phyloP scores from a whole-genome alignment of 306 rosid species.

The Astragalus glycyphyllos region DNA sequence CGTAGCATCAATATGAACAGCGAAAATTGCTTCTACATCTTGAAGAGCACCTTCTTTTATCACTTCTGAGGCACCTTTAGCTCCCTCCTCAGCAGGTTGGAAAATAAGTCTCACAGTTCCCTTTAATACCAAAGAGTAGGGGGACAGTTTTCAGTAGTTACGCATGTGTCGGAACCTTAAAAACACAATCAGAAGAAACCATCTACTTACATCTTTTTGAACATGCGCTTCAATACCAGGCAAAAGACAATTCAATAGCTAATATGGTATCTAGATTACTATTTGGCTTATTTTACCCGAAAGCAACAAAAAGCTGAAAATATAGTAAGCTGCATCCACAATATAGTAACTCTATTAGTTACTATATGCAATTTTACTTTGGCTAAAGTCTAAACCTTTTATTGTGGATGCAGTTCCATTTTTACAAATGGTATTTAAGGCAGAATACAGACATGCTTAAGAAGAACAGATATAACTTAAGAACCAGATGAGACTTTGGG shows the following conservation, averaged over 20 bases:
- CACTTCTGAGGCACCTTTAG: slow-evolving; percentile 61
- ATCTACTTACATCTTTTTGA: slow-evolving; percentile 2
- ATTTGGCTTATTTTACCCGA: neutral
- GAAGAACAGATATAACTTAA: too few species aligned
- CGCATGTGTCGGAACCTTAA: neutral
- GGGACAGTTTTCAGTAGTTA: neutral
- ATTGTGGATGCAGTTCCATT: neutral
- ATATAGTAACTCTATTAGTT: neutral
- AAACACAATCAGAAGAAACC: slow-evolving; percentile 17
- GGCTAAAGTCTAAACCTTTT: neutral
- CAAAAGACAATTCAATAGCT: neutral
- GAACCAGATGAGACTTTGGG: too few species aligned
- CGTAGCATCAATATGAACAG: slow-evolving; percentile 49
- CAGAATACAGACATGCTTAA: too few species aligned
- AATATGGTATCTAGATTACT: neutral
- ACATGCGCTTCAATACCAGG: neutral
- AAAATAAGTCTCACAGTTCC: slow-evolving; percentile 76
- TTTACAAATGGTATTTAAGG: neutral
- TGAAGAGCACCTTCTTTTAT: slow-evolving; percentile 67
- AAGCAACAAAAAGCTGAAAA: neutral
- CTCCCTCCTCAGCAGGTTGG: slow-evolving; percentile 88
- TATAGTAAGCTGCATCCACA: neutral
- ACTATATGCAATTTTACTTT: neutral
- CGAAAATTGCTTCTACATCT: slow-evolving; percentile 69
- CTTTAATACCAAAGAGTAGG: slow-evolving; percentile 49